Evolutionary conservation across 2,329 filamentous ascomycete genomes (phyloP).

Genomic region (Pyricularia sp.): DNA sequence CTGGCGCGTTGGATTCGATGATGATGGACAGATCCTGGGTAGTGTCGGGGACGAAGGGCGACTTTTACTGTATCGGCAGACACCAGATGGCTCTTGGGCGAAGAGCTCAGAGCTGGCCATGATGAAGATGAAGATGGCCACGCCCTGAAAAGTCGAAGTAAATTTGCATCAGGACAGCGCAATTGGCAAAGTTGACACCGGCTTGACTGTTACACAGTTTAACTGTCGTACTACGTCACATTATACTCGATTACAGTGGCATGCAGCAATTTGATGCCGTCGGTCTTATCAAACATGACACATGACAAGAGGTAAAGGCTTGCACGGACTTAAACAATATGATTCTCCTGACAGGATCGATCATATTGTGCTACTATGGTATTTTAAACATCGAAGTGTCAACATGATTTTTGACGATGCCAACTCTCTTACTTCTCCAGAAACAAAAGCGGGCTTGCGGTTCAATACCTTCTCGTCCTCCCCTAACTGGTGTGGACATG

Average conservation of each 20-base stretch:
- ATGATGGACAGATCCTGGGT: slow-evolving; percentile 62
- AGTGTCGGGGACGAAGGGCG: slow-evolving; percentile 70
- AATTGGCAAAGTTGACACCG: background rate
- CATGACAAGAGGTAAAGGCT: background rate
- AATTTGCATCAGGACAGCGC: background rate
- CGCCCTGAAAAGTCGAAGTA: slow-evolving; percentile 16
- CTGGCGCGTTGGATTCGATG: slow-evolving; percentile 64
- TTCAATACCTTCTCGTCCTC: background rate
- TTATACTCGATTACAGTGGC: background rate
- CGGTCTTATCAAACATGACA: background rate
- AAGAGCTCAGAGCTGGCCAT: slow-evolving; percentile 52
- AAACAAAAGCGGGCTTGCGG: no score
- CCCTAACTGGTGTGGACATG: background rate
- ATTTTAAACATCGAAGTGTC: background rate
- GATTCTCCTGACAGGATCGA: background rate
- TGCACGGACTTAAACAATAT: background rate
- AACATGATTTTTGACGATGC: background rate
- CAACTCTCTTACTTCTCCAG: background rate
- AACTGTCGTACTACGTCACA: background rate
- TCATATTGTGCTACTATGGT: background rate
- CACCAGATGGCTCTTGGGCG: slow-evolving; percentile 46
- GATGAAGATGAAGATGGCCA: slow-evolving; percentile 44
- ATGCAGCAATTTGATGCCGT: background rate
- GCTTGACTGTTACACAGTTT: background rate
- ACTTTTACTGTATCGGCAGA: slow-evolving; percentile 52